phyloP scores from a whole-genome alignment of 2,329 filamentous ascomycete species.

The Dactylellina cionopaga region DNA sequence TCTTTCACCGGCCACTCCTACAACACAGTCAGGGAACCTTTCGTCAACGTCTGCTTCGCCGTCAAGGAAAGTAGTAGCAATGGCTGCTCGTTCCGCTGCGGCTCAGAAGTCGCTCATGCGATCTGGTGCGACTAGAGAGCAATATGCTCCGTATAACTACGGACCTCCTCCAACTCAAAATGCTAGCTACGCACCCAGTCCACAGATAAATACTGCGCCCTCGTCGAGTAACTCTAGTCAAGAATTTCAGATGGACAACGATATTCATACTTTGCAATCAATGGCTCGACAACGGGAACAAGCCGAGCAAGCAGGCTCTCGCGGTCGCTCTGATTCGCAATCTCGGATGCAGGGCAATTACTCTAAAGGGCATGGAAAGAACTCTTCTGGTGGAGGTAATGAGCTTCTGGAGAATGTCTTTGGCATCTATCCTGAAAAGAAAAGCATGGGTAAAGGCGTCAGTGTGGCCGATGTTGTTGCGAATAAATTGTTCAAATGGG shows the following conservation, averaged over 20 bases:
- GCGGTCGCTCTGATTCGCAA: conserved; percentile 46
- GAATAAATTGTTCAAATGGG: conserved; percentile 52
- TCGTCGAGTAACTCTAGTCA: conserved; percentile 47
- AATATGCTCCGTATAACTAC: conserved; percentile 31
- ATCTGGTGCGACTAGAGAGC: conserved; percentile 30
- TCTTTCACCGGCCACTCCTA: conserved; percentile 15
- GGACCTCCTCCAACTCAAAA: neutral
- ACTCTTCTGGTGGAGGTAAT: conserved; percentile 24
- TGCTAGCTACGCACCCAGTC: conserved; percentile 4
- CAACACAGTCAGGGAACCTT: conserved; percentile 5
- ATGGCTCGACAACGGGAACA: conserved; percentile 39
- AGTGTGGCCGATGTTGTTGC: conserved; percentile 50
- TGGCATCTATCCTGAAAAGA: conserved; percentile 52
- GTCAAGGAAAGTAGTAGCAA: neutral
- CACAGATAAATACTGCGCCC: conserved; percentile 23
- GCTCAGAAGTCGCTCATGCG: conserved; percentile 51
- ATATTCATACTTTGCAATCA: conserved; percentile 29
- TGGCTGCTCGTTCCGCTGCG: conserved; percentile 49
- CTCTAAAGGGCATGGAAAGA: conserved; percentile 31
- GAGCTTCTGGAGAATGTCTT: conserved; percentile 49
- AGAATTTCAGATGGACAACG: conserved; percentile 34
- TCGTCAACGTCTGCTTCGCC: conserved; percentile 6
- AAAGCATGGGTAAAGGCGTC: conserved; percentile 49
- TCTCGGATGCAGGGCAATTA: conserved; percentile 36
- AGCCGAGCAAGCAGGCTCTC: conserved; percentile 14